Base-by-base conservation (phyloP, 129 eudicot genomes). In the Pseudognaphalium luteoalbum region DNA sequence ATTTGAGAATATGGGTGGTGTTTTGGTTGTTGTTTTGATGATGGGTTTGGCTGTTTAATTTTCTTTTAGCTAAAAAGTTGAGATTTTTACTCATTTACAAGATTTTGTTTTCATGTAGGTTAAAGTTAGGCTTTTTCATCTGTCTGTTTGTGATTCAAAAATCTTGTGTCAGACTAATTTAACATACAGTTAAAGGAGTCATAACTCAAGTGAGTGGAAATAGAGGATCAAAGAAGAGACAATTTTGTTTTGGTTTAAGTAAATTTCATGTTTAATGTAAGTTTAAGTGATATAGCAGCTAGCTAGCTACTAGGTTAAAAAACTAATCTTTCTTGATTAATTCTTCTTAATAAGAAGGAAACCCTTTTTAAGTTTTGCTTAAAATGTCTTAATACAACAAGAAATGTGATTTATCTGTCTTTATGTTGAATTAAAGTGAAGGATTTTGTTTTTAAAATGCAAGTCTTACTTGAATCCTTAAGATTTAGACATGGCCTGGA, bases 121-220 rank as follows among this genome's bases (percentile, higher is more conserved):
- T 76, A 34, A 16, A 41, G 64, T 58, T 76, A 67, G 67, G 74
- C 37, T 76, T 66, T 66, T 56, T 51, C 58, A 76, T 76, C 41
- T 54, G 68, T 57, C 29, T 39, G 44, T 77, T 77, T 67, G 42
- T 67, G 81, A 54, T 56, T 33, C 41, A 68, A 39, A 77, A 39
- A 22, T 77, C 58, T 54, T 77, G 21, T 68, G 47, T 37, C 51
- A 35, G 50, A 17, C 12, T 4, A 35, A n/a, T 61, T 4, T 37
- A 73, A 50, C 37, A 73, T 28, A 59, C 35, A 73, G 70, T 9
- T 75, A 28, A 3, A 4, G 47, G 34, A 62, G 9, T 63, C 22
- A 47, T 16, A 75, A n/a, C 7, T 17, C 0, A 65, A 33, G 30
- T 72, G 34, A n/a, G 52, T 72, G 65, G 52, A 72, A 57, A 37